Evolutionary conservation across 1,284 basidiomycete species (phyloP), one percentile per base, ranked within the genome.

Genomic region (Ustilago trichophora): DNA sequence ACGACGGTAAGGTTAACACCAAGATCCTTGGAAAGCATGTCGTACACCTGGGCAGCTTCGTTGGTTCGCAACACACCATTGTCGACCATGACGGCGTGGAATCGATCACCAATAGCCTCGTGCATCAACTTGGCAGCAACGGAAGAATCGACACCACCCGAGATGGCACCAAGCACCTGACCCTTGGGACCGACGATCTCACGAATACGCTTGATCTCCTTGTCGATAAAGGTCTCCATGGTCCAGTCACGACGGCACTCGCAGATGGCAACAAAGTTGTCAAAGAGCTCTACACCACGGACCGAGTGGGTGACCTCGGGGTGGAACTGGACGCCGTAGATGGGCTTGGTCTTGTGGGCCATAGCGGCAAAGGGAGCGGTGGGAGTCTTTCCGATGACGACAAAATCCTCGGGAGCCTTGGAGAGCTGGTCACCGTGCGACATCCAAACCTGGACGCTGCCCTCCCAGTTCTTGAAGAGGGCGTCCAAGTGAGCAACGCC

Each of bases 61-160:
- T 97, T 90, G 73, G 90, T 84, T 45, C 96, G 90, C 26, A 99
- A 86, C 31, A 98, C 95, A 71, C 96, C 96, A 80, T 98, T 98
- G 84, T 98, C 96, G 47, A 98, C 96, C 93, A 98, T 96, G 84
- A 98, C 96, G 11, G 95, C 96, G 81, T 97, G 96, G 87, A 99
- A 99, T 26, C 79, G 76, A 82, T 98, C 93, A 31, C 96, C 96
- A 73, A 99, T 98, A 18, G 96, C 96, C 84, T 98, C 94, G 77
- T 98, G 93, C 96, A 99, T 99, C 58, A 98, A 87, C 84, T 98
- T 98, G 41, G 96, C 96, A 10, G 96, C 96, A 18, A 99, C 96
- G 0, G 92, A 93, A 72, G 93, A 96, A 83, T 98, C 96, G 43
- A 99, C 96, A 67, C 96, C 96, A 47, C 96, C 96, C 64, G 91